Base-by-base conservation (phyloP, 768 basidiomycete species). In the Strobilomyces echinocephalus region DNA sequence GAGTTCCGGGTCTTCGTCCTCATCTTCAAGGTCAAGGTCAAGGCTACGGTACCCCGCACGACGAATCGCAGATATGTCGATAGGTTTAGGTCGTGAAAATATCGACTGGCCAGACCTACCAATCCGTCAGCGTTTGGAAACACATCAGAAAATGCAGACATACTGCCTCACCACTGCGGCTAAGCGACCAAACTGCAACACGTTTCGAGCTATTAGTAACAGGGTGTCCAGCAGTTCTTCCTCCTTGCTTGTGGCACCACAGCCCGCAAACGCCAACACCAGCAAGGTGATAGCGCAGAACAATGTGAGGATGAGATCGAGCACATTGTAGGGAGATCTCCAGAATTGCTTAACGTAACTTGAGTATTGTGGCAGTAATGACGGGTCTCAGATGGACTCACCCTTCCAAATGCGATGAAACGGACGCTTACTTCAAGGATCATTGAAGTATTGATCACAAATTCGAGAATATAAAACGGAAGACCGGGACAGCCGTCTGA, bases 211-310 rank as follows among this genome's bases (percentile, higher is more conserved):
- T 59, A 98, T 85, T 26, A 98, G 84, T 24, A 98, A 76, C 49
- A 97, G 74, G 2, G 92, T 97, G 66, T 98, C 97, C 45, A 98
- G 79, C 1, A 98, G 74, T 63, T 97, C 95, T 72, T 99, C 95
- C 63, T 92, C 89, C 72, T 91, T 91, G 68, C 88, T 91, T 35
- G 83, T 82, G 30, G 81, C 64, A 21, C 85, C 87, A 67, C 92
- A 93, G 46, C 87, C 84, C n/a, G 88, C 85, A 66, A 93, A 91
- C 49, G 88, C 83, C 44, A 98, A 82, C 18, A 98, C 83, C 31
- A 95, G 76, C 44, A 99, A 73, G 7, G 97, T 99, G 53, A 97
- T 67, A 5, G 83, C 86, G 66, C 95, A 98, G 73, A 99, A 91
- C 28, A 81, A 59, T 2, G 97, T 98, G 41, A 99, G 78, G 46